A percentile compares a stretch with the other conserved stretches of the same genome.
Conservation (phyloP, 2,329 filamentous ascomycete genomes). For the Chaetomium sp. region DNA sequence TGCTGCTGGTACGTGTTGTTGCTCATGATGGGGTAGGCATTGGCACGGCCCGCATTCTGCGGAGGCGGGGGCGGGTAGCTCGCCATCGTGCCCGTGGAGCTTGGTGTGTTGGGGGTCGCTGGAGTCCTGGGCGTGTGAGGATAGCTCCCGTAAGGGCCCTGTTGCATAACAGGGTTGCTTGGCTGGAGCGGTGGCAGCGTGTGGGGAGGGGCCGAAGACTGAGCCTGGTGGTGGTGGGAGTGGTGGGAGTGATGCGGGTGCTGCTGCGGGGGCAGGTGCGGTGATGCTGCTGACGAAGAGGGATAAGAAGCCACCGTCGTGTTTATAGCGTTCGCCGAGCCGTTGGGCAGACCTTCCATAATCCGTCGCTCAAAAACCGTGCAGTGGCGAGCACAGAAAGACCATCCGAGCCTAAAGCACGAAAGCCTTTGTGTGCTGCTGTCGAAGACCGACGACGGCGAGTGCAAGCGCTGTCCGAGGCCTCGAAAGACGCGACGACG, state of each 20-base stretch:
- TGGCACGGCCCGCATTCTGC: slow-evolving; percentile 52
- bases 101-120: slow-evolving; percentile 64
- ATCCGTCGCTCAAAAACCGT: slow-evolving; percentile 45
- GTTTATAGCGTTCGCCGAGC: slow-evolving; percentile 60
- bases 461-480: slow-evolving; percentile 15
- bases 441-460: slow-evolving; percentile 11
- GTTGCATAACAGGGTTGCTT: slow-evolving; percentile 52
- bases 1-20: slow-evolving; percentile 56
- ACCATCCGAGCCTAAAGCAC: slow-evolving; percentile 36
- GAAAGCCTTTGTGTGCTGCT: slow-evolving; percentile 32
- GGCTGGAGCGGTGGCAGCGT: slow-evolving; percentile 59
- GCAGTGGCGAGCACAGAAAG: slow-evolving; percentile 36
- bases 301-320: slow-evolving; percentile 51
- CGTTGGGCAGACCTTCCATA: slow-evolving; percentile 57
- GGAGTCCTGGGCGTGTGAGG: slow-evolving; percentile 64
- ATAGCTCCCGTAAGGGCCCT: slow-evolving; percentile 57
- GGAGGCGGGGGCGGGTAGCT: slow-evolving; percentile 52
- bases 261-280: slow-evolving; percentile 42
- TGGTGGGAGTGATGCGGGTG: slow-evolving; percentile 32
- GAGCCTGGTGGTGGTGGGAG: slow-evolving; percentile 38
- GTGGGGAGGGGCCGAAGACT: slow-evolving; percentile 51
- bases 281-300: slow-evolving; percentile 47
- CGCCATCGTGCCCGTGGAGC: slow-evolving; percentile 55
- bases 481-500: slow-evolving; percentile 11
- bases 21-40: slow-evolving; percentile 58